Evolutionary conservation across 345 rosid genomes (phyloP), one percentile per base, ranked within the genome.

Genomic region (Balakata baccata): DNA sequence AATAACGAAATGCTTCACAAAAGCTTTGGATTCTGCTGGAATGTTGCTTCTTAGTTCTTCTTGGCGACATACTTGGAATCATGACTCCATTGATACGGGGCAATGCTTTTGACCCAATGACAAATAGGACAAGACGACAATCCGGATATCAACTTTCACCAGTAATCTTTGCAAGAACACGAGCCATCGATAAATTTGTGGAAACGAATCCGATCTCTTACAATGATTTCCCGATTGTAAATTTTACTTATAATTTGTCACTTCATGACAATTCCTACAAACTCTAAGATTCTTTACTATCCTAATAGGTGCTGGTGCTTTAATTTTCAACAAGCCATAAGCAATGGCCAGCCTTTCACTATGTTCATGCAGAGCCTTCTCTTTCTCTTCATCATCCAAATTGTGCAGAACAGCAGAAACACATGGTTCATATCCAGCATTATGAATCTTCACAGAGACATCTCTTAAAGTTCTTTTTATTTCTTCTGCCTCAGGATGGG

Each of bases 331-430:
- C 59, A 75, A 12, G 59, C 78, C 78, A 59, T 75, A 75, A 66
- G 68, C 72, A 47, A 75, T 68, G 49, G 78, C 78, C 39, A 75
- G 54, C 10, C 78, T 75, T 66, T 75, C 78, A 49, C 78, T 56
- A 46, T 75, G 78, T 71, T 75, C 72, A 20, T 8, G 29, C 6
- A 68, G 20, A 5, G 46, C 58, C 6, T 67, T 53, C 29, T 68
- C 78, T 34, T 75, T 75, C 18, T 58, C 68, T 59, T 59, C 78
- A 66, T 66, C 72, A 47, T 25, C 25, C 67, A 75, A 60, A 59
- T 58, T 47, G 43, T 58, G 78, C 59, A 58, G 39, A n/a, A 58
- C 66, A 75, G 39, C 47, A 67, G 72, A 75, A 3, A 67, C 45
- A 46, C 11, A 29, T n/a, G 78, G 78, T 68, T 75, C 41, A 53